These are phyloP conservation scores for Boletus mariae DNA, from an alignment of 1,284 basidiomycete species.

Conservation along the genomic window DNA sequence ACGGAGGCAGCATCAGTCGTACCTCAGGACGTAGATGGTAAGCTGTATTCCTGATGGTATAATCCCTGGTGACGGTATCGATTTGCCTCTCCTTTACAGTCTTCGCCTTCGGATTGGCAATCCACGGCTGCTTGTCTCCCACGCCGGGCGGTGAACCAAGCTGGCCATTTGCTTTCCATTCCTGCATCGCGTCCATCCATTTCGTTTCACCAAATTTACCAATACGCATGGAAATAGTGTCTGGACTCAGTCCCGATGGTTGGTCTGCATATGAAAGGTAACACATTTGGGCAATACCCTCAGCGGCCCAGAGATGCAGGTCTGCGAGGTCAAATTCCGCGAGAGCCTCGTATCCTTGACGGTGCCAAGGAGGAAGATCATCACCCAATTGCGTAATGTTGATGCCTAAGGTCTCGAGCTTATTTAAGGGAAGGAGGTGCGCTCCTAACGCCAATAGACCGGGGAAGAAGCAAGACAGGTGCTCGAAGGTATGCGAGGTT, in stretches of 20 bases:
- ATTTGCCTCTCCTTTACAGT: conserved; percentile 22
- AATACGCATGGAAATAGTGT: conserved; percentile 46
- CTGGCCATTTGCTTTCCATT: conserved; percentile 46
- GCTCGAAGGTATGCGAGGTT: conserved; percentile 61
- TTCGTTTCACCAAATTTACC: conserved; percentile 29
- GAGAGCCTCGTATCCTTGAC: conserved; percentile 36
- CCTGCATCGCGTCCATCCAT: conserved; percentile 53
- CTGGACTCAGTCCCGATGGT: conserved; percentile 58
- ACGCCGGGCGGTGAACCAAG: conserved; percentile 53
- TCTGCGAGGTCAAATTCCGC: conserved; percentile 44
- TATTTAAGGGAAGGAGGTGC: conserved; percentile 53
- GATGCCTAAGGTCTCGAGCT: conserved; percentile 44
- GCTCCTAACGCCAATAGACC: conserved; percentile 74
- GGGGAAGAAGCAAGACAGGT: conserved; percentile 76
- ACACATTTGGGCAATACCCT: conserved; percentile 66
- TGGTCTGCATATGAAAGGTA: conserved; percentile 64
- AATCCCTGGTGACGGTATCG: conserved; percentile 38
- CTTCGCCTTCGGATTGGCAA: conserved; percentile 21
- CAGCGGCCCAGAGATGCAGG: conserved; percentile 62
- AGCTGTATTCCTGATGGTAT: conserved; percentile 35
- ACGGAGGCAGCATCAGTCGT: conserved; percentile 9
- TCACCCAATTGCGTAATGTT: conserved; percentile 38
- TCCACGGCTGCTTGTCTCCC: conserved; percentile 35
- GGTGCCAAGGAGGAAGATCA: conserved; percentile 36
- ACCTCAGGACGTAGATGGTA: conserved; percentile 70